Percentiles rank a stretch among this genome's conserved stretches.
These are phyloP conservation scores for Amauroascus niger DNA, from an alignment of 2,329 filamentous ascomycete species.

Conservation along the genomic window DNA sequence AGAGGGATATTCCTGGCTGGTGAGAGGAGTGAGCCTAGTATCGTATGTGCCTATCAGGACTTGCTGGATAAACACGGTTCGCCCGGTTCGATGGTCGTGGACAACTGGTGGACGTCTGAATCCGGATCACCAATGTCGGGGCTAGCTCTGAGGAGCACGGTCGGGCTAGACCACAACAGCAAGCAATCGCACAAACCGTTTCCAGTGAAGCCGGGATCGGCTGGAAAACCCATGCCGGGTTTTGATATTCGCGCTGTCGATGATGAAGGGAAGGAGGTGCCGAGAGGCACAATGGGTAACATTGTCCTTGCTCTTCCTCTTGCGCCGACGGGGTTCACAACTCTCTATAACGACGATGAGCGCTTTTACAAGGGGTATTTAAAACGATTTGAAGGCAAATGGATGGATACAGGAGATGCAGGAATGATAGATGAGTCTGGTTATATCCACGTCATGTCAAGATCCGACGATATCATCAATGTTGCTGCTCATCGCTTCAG, in stretches of 20 bases:
- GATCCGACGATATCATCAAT: conserved; percentile 81
- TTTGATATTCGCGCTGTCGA: conserved; percentile 81
- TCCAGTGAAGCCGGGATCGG: conserved; percentile 68
- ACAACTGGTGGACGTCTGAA: conserved; percentile 68
- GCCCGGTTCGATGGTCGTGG: conserved; percentile 52
- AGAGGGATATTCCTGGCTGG: conserved; percentile 75
- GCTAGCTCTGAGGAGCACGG: conserved; percentile 53
- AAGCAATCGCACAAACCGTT: conserved; percentile 40
- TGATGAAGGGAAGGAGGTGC: conserved; percentile 63
- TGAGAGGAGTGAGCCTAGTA: conserved; percentile 78
- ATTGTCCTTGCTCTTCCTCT: conserved; percentile 77
- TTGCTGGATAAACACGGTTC: conserved; percentile 59
- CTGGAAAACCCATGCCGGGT: conserved; percentile 82
- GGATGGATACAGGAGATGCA: conserved; percentile 86
- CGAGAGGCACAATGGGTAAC: conserved; percentile 73
- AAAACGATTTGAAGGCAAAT: conserved; percentile 67
- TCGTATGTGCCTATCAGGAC: conserved; percentile 69
- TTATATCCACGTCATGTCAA: conserved; percentile 54
- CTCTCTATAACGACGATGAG: conserved; percentile 74
- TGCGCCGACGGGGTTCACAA: conserved; percentile 76
- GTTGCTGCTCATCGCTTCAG: conserved; percentile 89
- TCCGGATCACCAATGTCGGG: conserved; percentile 60
- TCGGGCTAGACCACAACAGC: conserved; percentile 46
- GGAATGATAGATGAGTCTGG: conserved; percentile 72
- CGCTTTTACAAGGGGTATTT: conserved; percentile 80